These are phyloP conservation scores for Haemoproteus tartakovskyi DNA, from an alignment of 169 alveolate genomes.

Conservation along the genomic window DNA sequence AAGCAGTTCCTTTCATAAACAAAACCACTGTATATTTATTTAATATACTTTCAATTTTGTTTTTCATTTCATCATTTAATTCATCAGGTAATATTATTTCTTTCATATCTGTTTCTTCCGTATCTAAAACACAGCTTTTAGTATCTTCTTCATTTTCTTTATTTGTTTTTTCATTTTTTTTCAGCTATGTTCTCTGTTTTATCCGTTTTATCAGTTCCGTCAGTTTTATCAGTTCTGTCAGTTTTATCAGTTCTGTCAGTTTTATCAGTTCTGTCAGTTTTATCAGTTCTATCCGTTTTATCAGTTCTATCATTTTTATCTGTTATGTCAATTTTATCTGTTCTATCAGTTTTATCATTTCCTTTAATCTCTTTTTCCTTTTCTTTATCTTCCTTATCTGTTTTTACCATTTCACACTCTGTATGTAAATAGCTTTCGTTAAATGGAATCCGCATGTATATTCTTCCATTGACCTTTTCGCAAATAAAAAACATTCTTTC, in stretches of 20 bases:
- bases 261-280: background rate
- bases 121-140: background rate
- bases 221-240: background rate
- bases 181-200: background rate
- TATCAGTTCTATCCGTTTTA: background rate
- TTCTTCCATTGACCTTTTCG: too few relatives aligned
- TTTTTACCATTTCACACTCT: background rate
- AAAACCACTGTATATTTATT: conserved; percentile 70
- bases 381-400: background rate
- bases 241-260: background rate
- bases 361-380: too few relatives aligned
- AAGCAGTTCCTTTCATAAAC: conserved; percentile 83
- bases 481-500: too few relatives aligned
- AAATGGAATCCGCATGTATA: too few relatives aligned
- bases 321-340: background rate
- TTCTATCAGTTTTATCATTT: background rate
- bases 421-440: too few relatives aligned
- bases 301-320: background rate
- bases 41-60: conserved; percentile 64
- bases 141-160: background rate
- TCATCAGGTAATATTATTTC: background rate
- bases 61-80: conserved; percentile 20
- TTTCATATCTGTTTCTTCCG: background rate
- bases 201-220: background rate
- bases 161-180: background rate